A percentile compares a stretch with the other conserved stretches of the same genome.
phyloP scores from a whole-genome alignment of 140 eudicot genomes.

The Anethum foeniculum region DNA sequence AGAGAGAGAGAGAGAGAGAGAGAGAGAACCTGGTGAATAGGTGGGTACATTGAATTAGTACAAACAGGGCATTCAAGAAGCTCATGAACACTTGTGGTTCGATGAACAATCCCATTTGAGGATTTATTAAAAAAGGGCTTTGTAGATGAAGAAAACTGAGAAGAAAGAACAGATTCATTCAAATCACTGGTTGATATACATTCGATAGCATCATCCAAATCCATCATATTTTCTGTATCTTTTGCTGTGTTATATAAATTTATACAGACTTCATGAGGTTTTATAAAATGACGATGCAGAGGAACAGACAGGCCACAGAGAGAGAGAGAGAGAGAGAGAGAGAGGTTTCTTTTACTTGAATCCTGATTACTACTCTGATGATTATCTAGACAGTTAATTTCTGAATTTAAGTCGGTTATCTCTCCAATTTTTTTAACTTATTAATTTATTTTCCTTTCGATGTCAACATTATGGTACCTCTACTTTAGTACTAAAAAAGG shows the following conservation, averaged over 20 bases:
- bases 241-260: too few relatives aligned
- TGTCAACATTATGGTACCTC: too few relatives aligned
- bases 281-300: neutral
- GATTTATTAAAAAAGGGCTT: conserved; percentile 40
- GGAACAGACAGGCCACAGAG: too few relatives aligned
- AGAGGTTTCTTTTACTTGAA: neutral
- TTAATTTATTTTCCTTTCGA: too few relatives aligned
- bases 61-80: conserved; percentile 99
- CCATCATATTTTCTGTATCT: conserved; percentile 36
- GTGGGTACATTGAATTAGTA: conserved; percentile 96
- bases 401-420: neutral
- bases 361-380: neutral
- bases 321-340: neutral
- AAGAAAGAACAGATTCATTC: conserved; percentile 35
- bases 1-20: neutral
- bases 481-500: too few relatives aligned
- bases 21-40: conserved; percentile 74
- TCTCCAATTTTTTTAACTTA: too few relatives aligned
- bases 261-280: neutral
- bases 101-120: conserved; percentile 28
- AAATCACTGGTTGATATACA: conserved; percentile 58
- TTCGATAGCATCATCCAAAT: conserved; percentile 58
- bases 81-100: conserved; percentile 87
- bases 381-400: neutral
- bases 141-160: conserved; percentile 53